Evolutionary conservation across 768 basidiomycete species (phyloP).

Genomic region (Boletus subparvulus): DNA sequence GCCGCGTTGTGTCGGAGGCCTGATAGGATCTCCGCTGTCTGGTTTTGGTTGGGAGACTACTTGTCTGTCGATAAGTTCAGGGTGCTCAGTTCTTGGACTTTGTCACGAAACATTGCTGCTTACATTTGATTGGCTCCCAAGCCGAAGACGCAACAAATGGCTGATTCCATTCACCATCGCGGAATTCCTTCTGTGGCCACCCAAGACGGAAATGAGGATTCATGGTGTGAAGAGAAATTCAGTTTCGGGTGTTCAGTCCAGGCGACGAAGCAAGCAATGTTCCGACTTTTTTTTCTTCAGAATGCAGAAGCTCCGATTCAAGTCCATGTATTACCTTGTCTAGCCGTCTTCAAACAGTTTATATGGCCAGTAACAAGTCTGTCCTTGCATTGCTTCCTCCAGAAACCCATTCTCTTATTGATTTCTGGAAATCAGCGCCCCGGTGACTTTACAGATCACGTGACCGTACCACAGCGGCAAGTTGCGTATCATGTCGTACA

Average conservation of each 20-base stretch:
- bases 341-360: neutral
- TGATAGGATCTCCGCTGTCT: conserved; percentile 26
- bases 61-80: conserved; percentile 17
- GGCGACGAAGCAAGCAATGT: neutral
- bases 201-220: conserved; percentile 12
- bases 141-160: neutral
- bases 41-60: conserved; percentile 16
- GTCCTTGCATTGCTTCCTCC: neutral
- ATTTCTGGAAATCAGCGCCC: neutral
- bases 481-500: neutral
- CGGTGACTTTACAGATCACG: neutral
- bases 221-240: neutral
- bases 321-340: neutral
- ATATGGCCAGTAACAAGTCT: neutral
- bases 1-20: conserved; percentile 22
- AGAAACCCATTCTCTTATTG: neutral
- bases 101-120: conserved; percentile 9
- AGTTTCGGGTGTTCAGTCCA: neutral
- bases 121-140: conserved; percentile 14
- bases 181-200: neutral
- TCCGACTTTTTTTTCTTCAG: neutral
- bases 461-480: neutral
- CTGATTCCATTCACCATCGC: conserved; percentile 6
- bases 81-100: conserved; percentile 10
- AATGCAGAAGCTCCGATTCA: neutral